Evolutionary conservation across 768 basidiomycete genomes (phyloP), one percentile per base, ranked within the genome.

Genomic region (Russula lepida): DNA sequence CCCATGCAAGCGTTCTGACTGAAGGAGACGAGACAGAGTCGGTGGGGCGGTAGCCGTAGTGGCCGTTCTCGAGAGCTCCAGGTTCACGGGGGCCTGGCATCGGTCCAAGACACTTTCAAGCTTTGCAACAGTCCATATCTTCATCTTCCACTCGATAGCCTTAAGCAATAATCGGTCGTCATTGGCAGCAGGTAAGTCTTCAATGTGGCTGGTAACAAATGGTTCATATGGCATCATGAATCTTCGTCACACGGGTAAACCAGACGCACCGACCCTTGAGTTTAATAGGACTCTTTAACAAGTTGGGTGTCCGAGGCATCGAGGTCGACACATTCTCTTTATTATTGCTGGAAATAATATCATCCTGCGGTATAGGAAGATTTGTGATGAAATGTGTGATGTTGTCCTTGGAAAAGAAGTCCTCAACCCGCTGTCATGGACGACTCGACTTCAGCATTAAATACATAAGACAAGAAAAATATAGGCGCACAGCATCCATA

Each of bases 341-440:
- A 71, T 87, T 82, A 6, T 75, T 59, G 62, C 59, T 63, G 57
- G 62, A 25, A 33, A 69, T 60, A 61, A 72, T 73, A 21, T 76
- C 73, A 28, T 60, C 73, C 62, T 52, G 71, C 57, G 44, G 68
- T 7, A 73, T 64, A 35, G 75, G 70, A 57, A 78, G 77, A 68
- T 88, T 81, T 56, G 88, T 89, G 69, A 95, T 85, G 64, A 98
- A 79, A 74, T 98, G 95, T 0, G 93, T 94, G 27, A 95, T 54
- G 30, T 57, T 83, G 51, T 84, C 80, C 51, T 79, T 84, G 32
- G 89, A 91, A 72, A 98, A 95, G 78, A 97, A 97, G 63, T 85
- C 81, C 53, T 95, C 92, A 58, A 92, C 81, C 58, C 77, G 78
- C 97, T 98, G 68, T 37, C 44, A 17, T n/a, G 47, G 56, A 56